Percentiles rank a stretch among this genome's conserved stretches.
Conservation (phyloP, 2,329 filamentous ascomycete species). For the Paecilomyces sp. region DNA sequence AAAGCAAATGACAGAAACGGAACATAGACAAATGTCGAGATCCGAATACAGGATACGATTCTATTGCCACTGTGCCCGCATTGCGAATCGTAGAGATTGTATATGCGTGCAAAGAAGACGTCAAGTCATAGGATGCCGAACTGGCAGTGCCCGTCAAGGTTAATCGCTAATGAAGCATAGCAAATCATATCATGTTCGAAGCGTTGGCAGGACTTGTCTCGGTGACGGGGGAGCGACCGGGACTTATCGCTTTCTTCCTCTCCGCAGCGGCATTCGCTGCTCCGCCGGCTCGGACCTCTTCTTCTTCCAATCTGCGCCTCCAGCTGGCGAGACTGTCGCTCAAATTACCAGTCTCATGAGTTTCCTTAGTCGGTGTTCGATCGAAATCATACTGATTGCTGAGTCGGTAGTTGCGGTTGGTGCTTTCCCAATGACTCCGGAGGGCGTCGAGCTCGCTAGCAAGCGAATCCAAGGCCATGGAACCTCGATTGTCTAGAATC, state of each 20-base stretch:
- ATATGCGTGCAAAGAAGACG: background rate
- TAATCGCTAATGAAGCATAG: slow-evolving; percentile 6
- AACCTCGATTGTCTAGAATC: slow-evolving; percentile 50
- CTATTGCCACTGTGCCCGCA: background rate
- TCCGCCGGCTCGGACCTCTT: slow-evolving; percentile 32
- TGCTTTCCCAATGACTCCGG: slow-evolving; percentile 88
- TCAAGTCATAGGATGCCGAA: background rate
- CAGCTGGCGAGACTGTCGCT: slow-evolving; percentile 71
- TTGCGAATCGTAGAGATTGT: background rate
- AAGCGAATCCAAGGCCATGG: slow-evolving; percentile 76
- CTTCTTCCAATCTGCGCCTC: slow-evolving; percentile 67
- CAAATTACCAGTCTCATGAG: slow-evolving; percentile 37
- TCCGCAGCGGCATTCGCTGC: slow-evolving; percentile 10
- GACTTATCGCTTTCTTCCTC: slow-evolving; percentile 16
- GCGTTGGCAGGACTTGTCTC: slow-evolving; percentile 5
- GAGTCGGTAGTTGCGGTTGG: slow-evolving; percentile 88
- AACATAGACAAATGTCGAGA: slow-evolving; percentile 1
- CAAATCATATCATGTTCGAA: slow-evolving; percentile 28
- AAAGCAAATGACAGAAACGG: background rate
- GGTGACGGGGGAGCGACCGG: background rate
- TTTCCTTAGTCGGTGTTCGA: slow-evolving; percentile 42
- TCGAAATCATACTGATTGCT: slow-evolving; percentile 90
- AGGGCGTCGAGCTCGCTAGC: slow-evolving; percentile 88
- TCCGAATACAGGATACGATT: background rate
- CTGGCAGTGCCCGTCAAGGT: background rate